These are phyloP conservation scores for Trichoderma sp. DNA, from an alignment of 2,329 filamentous ascomycete species.

Conservation along the genomic window DNA sequence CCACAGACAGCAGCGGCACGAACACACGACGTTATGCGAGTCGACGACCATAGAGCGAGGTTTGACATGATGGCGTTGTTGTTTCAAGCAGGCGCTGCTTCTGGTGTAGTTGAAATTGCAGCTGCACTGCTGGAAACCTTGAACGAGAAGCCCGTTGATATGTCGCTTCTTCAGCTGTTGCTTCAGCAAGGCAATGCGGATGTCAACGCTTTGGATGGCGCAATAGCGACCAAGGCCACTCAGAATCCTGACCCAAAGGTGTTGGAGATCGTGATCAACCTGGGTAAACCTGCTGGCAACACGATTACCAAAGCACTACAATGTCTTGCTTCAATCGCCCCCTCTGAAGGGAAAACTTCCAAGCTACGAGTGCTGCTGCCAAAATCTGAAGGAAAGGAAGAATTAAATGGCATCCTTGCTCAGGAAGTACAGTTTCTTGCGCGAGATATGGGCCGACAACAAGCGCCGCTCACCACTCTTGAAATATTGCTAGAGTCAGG, in stretches of 20 bases:
- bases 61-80: constrained; percentile 52
- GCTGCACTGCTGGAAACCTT: constrained; percentile 47
- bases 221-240: constrained; percentile 45
- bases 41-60: constrained; percentile 45
- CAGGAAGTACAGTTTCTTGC: constrained; percentile 53
- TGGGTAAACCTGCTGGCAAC: constrained; percentile 48
- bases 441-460: constrained; percentile 39
- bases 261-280: constrained; percentile 49
- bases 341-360: constrained; percentile 48
- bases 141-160: constrained; percentile 50
- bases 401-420: constrained; percentile 49
- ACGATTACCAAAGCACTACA: constrained; percentile 49
- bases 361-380: constrained; percentile 53
- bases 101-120: constrained; percentile 46
- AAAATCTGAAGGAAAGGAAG: constrained; percentile 45
- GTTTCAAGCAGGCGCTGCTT: constrained; percentile 47
- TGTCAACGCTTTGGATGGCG: constrained; percentile 51
- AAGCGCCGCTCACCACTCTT: constrained; percentile 45
- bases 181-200: constrained; percentile 55
- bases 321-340: constrained; percentile 46
- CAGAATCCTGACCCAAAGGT: constrained; percentile 50
- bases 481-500: constrained; percentile 52
- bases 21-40: constrained; percentile 50
- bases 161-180: constrained; percentile 51
- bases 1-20: constrained; percentile 51